Base-by-base conservation (phyloP, 1,284 basidiomycete genomes). In the Pseudozyma sp. region DNA sequence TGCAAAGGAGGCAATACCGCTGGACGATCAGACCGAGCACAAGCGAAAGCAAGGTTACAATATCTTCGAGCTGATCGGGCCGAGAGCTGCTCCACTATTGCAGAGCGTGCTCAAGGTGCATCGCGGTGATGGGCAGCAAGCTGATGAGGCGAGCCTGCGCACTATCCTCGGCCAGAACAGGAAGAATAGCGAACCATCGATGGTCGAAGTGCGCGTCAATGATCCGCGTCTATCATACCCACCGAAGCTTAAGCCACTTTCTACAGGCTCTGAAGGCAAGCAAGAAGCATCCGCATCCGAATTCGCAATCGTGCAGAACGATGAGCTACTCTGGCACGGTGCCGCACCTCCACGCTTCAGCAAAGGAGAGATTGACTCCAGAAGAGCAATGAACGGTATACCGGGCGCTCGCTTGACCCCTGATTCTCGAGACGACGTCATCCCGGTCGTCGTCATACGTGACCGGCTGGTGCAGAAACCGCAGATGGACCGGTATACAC, bases 151-250 rank as follows among this genome's bases (percentile, higher is more conserved):
- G 16, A 34, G 4, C 18, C 49, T 73, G 12, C 49, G 52, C 13
- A 57, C 57, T 5, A 1, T 73, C n/a, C 34, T 65, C 31, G 42
- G 34, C 51, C 38, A 53, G 31, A 39, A 39, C 13, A 18, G n/a
- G 16, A 35, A 35, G 7, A 31, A 31, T 31, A n/a, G 14, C 19
- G 7, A 8, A 8, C 35, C 52, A 1, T 25, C 51, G 0, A 58
- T 67, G 66, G 52, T 59, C 34, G 59, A 69, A 34, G 62, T 70
- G 6, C 47, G 65, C 5, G 82, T 83, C 16, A 59, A 75, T 31
- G 83, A 85, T 51, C 83, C 83, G 3, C 71, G 83, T 12, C 55
- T 85, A 5, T 68, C 71, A 31, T 83, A 73, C 19, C 79, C 78
- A 3, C 78, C 79, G 0, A 76, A 62, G 55, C 65, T 78, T 36